These are phyloP conservation scores for Paecilomyces sp. DNA, from an alignment of 2,329 filamentous ascomycete species.

Conservation along the genomic window DNA sequence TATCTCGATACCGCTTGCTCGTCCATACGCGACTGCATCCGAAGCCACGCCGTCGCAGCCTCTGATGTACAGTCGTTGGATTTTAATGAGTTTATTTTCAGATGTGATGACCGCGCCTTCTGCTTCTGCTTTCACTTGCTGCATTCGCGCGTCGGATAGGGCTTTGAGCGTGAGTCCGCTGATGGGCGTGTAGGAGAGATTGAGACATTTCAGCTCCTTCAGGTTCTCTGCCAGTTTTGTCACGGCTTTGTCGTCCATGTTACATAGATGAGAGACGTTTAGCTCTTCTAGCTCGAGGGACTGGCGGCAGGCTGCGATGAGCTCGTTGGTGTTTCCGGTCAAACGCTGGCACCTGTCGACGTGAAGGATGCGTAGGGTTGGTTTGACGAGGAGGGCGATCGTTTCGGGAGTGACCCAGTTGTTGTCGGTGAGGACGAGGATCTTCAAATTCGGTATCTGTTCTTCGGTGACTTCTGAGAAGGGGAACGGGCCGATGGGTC, in stretches of 20 bases:
- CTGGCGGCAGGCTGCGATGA: constrained; percentile 2
- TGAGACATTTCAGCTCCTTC: constrained; percentile 21
- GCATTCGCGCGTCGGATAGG: constrained; percentile 17
- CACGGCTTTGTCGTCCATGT: constrained; percentile 19
- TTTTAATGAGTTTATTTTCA: constrained; percentile 2
- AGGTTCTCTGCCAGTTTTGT: constrained; percentile 13
- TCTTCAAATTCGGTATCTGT: constrained; percentile 18
- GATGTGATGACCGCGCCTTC: neutral
- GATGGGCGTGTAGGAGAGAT: constrained; percentile 26
- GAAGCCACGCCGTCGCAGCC: constrained; percentile 23
- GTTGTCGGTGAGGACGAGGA: constrained; percentile 20
- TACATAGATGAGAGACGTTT: constrained; percentile 16
- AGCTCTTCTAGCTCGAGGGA: constrained; percentile 19
- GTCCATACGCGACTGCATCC: constrained; percentile 27
- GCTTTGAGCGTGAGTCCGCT: constrained; percentile 27
- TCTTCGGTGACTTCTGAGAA: constrained; percentile 5
- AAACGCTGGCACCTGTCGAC: constrained; percentile 21
- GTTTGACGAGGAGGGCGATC: constrained; percentile 9
- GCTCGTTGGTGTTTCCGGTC: neutral
- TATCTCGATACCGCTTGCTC: constrained; percentile 19
- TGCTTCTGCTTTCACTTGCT: neutral
- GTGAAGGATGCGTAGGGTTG: constrained; percentile 16
- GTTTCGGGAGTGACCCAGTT: constrained; percentile 14
- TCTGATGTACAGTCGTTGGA: constrained; percentile 19
- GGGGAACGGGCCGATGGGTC: neutral